Evolutionary conservation across 1,284 basidiomycete species (phyloP).

Genomic region (Anthracocystis walkeri): DNA sequence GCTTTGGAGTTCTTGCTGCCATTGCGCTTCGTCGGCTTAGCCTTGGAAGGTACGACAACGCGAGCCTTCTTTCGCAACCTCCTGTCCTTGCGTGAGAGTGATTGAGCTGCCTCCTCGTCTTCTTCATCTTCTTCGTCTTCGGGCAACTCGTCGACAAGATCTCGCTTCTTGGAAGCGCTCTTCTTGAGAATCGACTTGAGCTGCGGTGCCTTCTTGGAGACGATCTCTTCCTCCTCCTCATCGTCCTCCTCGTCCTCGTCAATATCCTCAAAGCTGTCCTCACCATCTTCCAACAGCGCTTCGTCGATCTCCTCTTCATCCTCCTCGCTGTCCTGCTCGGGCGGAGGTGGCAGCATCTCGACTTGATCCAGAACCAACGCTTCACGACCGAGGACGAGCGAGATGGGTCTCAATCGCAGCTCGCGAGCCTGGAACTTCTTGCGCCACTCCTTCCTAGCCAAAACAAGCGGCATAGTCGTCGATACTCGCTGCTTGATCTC

Average conservation of each 20-base stretch:
- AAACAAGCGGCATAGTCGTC: slow-evolving; percentile 27
- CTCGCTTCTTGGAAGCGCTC: slow-evolving; percentile 31
- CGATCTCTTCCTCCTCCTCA: slow-evolving; percentile 33
- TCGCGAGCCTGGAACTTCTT: slow-evolving; percentile 54
- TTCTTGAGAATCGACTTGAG: slow-evolving; percentile 58
- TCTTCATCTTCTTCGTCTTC: slow-evolving; percentile 20
- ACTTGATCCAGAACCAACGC: slow-evolving; percentile 47
- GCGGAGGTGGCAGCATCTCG: slow-evolving; percentile 45
- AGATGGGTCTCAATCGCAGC: slow-evolving; percentile 55
- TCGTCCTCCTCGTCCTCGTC: slow-evolving; percentile 48
- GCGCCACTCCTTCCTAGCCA: slow-evolving; percentile 54
- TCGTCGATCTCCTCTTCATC: slow-evolving; percentile 55
- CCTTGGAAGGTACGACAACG: slow-evolving; percentile 36
- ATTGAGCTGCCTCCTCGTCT: slow-evolving; percentile 21
- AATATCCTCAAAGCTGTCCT: slow-evolving; percentile 31
- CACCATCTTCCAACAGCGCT: slow-evolving; percentile 42
- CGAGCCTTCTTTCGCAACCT: slow-evolving; percentile 45
- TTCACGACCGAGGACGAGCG: slow-evolving; percentile 42
- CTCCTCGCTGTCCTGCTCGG: slow-evolving; percentile 57
- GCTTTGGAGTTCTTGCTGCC: slow-evolving; percentile 28
- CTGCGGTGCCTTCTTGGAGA: slow-evolving; percentile 22
- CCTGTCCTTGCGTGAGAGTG: slow-evolving; percentile 43
- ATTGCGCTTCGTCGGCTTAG: slow-evolving; percentile 35
- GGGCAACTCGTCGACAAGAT: slow-evolving; percentile 10
- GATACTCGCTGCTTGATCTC: slow-evolving; percentile 38